Percentiles rank a stretch among this genome's conserved stretches.
Evolutionary conservation across 1,284 basidiomycete genomes (phyloP).

Genomic region (Ganoderma sp.): DNA sequence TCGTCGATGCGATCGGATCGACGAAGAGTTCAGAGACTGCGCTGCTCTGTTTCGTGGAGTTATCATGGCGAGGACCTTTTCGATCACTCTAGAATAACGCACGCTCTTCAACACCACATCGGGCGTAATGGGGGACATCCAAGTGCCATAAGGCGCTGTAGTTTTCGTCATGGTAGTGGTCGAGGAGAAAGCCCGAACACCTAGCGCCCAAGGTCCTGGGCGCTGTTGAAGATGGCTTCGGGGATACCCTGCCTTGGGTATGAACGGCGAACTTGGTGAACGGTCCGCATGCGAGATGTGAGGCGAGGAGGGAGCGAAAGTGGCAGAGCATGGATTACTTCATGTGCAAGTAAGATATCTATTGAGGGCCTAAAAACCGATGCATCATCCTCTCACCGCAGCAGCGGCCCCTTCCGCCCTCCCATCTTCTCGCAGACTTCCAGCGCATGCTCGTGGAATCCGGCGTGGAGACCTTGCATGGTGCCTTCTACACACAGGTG

Average conservation of each 20-base stretch:
- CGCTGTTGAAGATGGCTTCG: neutral
- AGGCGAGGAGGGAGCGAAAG: constrained; percentile 14
- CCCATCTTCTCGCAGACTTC: constrained; percentile 55
- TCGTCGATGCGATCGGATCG: constrained; percentile 54
- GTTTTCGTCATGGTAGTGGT: constrained; percentile 30
- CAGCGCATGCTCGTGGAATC: constrained; percentile 56
- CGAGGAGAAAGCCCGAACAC: constrained; percentile 7
- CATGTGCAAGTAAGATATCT: constrained; percentile 29
- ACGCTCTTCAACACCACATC: constrained; percentile 56
- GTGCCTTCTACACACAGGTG: constrained; percentile 53
- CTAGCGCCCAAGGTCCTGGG: neutral
- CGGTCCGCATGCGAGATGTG: neutral
- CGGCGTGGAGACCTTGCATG: constrained; percentile 54
- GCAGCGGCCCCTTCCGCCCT: constrained; percentile 42
- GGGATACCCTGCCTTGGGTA: neutral
- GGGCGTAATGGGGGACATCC: constrained; percentile 44
- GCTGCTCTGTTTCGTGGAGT: constrained; percentile 44
- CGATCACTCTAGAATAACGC: constrained; percentile 27
- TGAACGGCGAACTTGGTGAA: neutral
- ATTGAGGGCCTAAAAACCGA: constrained; percentile 21
- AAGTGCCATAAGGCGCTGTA: constrained; percentile 45
- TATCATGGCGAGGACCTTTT: neutral
- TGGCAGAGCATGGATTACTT: constrained; percentile 29
- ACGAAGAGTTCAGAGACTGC: constrained; percentile 54
- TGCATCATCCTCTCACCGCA: constrained; percentile 25